These are phyloP conservation scores for Lolium perenne DNA, from an alignment of 176 grass and related monocot species.

Conservation along the genomic window DNA sequence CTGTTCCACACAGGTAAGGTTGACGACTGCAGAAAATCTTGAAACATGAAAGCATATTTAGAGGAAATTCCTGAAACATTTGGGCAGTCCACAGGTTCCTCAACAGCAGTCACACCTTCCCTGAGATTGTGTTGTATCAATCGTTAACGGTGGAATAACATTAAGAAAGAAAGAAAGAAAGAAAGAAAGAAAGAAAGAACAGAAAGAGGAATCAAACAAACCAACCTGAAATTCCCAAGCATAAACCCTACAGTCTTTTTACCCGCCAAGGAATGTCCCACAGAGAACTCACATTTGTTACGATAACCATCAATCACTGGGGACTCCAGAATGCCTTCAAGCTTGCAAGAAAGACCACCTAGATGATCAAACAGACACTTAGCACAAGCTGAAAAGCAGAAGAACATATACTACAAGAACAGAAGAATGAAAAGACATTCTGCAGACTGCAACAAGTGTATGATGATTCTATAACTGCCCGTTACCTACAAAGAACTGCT, in stretches of 20 bases:
- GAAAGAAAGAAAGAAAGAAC: conserved; percentile 28
- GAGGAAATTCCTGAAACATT: conserved; percentile 85
- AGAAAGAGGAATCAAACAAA: background rate
- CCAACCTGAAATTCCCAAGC: conserved; percentile 96
- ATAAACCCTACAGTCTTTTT: conserved; percentile 96
- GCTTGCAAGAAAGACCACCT: conserved; percentile 98
- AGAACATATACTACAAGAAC: conserved; percentile 3
- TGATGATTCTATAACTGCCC: background rate
- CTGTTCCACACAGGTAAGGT: conserved; percentile 74
- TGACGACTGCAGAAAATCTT: conserved; percentile 79
- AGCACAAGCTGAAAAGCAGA: conserved; percentile 11
- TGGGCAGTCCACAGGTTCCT: conserved; percentile 90
- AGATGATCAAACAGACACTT: conserved; percentile 43
- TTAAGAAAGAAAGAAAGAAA: conserved; percentile 18
- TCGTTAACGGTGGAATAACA: conserved; percentile 35
- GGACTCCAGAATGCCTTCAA: conserved; percentile 94
- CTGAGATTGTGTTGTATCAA: conserved; percentile 55
- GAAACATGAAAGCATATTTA: conserved; percentile 78
- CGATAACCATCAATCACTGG: conserved; percentile 87
- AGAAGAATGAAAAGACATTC: conserved; percentile 14
- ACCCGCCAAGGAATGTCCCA: conserved; percentile 77
- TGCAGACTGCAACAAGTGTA: conserved; percentile 28
- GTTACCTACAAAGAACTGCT: conserved; percentile 16
- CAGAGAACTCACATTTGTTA: conserved; percentile 99
- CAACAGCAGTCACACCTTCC: conserved; percentile 95